phyloP scores from a whole-genome alignment of 306 rosid genomes.

The Calophaca sinica region DNA sequence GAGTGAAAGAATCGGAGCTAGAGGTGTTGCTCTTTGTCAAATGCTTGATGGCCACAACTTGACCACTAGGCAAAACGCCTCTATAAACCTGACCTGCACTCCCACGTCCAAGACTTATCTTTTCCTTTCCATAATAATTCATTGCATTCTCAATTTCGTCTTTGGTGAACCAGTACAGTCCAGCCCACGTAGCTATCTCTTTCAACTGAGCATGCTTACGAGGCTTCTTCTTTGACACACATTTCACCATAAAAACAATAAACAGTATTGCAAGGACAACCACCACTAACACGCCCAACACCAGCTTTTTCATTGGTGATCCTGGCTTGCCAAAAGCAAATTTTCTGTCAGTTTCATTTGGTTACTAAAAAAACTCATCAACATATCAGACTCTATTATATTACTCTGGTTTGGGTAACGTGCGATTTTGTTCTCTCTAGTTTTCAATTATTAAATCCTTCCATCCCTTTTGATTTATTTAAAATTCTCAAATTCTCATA shows the following conservation, averaged over 20 bases:
- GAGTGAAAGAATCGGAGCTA: slow-evolving; percentile 67
- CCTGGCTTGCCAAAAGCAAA: slow-evolving; percentile 42
- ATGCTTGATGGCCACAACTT: slow-evolving; percentile 83
- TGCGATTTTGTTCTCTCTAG: too few species aligned
- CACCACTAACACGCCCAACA: slow-evolving; percentile 39
- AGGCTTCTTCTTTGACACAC: slow-evolving; percentile 57
- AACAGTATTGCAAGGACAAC: slow-evolving; percentile 39
- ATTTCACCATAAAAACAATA: slow-evolving; percentile 52
- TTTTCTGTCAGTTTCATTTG: neutral
- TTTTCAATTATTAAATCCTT: too few species aligned
- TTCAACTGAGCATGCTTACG: slow-evolving; percentile 37
- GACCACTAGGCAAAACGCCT: slow-evolving; percentile 90
- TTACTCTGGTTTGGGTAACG: too few species aligned
- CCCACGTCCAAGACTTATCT: slow-evolving; percentile 72
- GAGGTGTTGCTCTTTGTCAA: slow-evolving; percentile 58
- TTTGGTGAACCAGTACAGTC: slow-evolving; percentile 74
- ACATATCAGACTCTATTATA: too few species aligned
- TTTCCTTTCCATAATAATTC: slow-evolving; percentile 46
- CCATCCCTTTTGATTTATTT: too few species aligned
- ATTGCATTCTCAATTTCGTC: slow-evolving; percentile 80
- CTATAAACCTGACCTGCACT: slow-evolving; percentile 82
- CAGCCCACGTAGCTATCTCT: slow-evolving; percentile 61
- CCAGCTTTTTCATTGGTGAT: slow-evolving; percentile 24
- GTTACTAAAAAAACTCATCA: too few species aligned
- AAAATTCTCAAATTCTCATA: too few species aligned